Evolutionary conservation across 768 basidiomycete genomes (phyloP).

Genomic region (Myochromella boudieri): DNA sequence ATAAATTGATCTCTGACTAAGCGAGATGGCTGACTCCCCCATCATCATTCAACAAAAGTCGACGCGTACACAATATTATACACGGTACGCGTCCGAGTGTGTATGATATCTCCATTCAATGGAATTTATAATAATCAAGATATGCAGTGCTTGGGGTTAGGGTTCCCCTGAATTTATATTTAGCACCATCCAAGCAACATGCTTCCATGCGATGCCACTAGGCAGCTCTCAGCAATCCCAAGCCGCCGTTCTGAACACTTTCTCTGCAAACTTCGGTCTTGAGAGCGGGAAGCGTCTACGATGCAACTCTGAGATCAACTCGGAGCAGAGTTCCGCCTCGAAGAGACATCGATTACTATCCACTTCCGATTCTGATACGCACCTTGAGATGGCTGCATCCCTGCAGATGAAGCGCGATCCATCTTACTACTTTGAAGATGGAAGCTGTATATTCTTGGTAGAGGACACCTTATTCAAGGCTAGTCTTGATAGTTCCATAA

Average conservation of each 20-base stretch:
- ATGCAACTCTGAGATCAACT: constrained; percentile 1
- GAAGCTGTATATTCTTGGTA: constrained; percentile 65
- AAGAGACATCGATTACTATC: constrained; percentile 4
- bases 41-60: constrained; percentile 12
- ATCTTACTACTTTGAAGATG: constrained; percentile 65
- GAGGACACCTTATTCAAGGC: constrained; percentile 71
- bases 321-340: constrained; percentile 10
- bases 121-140: background rate
- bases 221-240: no score
- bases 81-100: background rate
- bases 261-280: background rate
- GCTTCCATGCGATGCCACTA: no score
- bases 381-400: constrained; percentile 15
- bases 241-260: no score
- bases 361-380: constrained; percentile 4
- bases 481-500: constrained; percentile 18
- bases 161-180: no score
- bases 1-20: constrained; percentile 32
- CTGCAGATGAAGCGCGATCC: constrained; percentile 38
- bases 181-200: no score
- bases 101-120: background rate
- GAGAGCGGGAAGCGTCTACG: constrained; percentile 8
- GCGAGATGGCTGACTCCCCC: constrained; percentile 16
- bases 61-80: background rate
- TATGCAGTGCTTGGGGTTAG: constrained; percentile 7